Conservation (phyloP, 495 filamentous ascomycete genomes). For the Cairneyella variabilis region DNA sequence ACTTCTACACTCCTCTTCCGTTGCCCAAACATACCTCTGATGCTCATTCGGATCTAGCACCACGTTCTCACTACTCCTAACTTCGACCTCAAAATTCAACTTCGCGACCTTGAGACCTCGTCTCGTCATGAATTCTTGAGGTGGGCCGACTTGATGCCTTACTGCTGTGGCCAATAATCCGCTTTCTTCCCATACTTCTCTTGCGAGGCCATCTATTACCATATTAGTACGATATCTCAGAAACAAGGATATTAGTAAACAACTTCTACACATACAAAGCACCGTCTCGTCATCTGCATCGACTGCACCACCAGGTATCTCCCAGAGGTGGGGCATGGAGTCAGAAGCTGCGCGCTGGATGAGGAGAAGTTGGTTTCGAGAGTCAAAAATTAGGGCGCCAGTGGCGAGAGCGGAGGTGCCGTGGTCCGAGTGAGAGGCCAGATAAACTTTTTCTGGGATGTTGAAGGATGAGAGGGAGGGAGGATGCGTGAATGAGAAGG, state of each 20-base stretch:
- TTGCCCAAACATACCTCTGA: conserved; percentile 29
- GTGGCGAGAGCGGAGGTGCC: background rate
- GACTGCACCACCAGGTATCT: conserved; percentile 31
- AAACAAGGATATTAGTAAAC: too few species aligned
- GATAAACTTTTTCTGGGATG: background rate
- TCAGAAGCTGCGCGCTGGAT: conserved; percentile 30
- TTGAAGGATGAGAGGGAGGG: background rate
- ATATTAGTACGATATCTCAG: too few species aligned
- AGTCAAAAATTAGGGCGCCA: background rate
- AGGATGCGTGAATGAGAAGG: conserved; percentile 3
- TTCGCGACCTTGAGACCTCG: conserved; percentile 6
- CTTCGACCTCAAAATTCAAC: conserved; percentile 30
- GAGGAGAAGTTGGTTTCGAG: conserved; percentile 20
- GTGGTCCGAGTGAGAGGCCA: background rate
- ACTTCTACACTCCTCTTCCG: conserved; percentile 25
- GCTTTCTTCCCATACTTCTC: conserved; percentile 34
- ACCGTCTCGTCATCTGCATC: conserved; percentile 30
- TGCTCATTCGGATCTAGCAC: conserved; percentile 30
- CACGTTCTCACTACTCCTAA: conserved; percentile 11
- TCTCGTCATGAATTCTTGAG: conserved; percentile 6
- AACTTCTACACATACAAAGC: too few species aligned
- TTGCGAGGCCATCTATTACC: conserved; percentile 23
- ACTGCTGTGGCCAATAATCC: conserved; percentile 24
- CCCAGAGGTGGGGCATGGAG: conserved; percentile 28
- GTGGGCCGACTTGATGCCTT: conserved; percentile 18